Percentiles rank a stretch among this genome's conserved stretches.
phyloP scores from a whole-genome alignment of 257 asterid species.

The Echium plantagineum region DNA sequence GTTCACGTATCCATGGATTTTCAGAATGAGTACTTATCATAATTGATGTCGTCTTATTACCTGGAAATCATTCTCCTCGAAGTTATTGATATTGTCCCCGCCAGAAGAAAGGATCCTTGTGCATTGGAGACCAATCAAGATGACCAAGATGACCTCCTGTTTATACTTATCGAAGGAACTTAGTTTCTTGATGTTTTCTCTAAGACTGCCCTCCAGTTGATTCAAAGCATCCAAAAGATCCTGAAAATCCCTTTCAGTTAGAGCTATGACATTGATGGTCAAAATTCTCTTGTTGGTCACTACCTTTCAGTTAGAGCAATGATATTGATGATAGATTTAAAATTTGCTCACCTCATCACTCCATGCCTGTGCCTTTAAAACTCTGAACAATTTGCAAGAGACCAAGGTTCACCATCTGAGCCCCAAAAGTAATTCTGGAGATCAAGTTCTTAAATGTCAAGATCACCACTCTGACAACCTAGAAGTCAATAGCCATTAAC shows the following conservation, averaged over 20 bases:
- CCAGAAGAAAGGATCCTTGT: constrained; percentile 82
- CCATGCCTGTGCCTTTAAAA: constrained; percentile 91
- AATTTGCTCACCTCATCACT: constrained; percentile 64
- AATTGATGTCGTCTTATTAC: constrained; percentile 18
- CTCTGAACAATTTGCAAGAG: constrained; percentile 75
- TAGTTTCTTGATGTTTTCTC: constrained; percentile 56
- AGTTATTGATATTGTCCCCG: constrained; percentile 48
- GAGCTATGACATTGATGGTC: no score
- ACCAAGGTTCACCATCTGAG: constrained; percentile 78
- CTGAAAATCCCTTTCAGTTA: constrained; percentile 19
- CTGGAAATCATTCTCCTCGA: constrained; percentile 87
- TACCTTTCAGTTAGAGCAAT: no score
- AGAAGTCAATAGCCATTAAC: constrained; percentile 3
- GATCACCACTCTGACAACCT: constrained; percentile 88
- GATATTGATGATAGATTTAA: not conserved
- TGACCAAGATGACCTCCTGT: constrained; percentile 89
- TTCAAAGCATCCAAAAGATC: constrained; percentile 73
- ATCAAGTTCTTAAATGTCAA: constrained; percentile 78
- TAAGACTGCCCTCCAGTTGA: constrained; percentile 68
- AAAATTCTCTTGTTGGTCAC: no score
- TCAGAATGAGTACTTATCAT: not conserved
- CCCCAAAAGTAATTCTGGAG: constrained; percentile 59
- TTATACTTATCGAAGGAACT: constrained; percentile 83
- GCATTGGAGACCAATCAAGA: constrained; percentile 94
- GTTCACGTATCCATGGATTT: not conserved